Base-by-base conservation (phyloP, 1,284 basidiomycete genomes). In the Ganoderma lucidum region DNA sequence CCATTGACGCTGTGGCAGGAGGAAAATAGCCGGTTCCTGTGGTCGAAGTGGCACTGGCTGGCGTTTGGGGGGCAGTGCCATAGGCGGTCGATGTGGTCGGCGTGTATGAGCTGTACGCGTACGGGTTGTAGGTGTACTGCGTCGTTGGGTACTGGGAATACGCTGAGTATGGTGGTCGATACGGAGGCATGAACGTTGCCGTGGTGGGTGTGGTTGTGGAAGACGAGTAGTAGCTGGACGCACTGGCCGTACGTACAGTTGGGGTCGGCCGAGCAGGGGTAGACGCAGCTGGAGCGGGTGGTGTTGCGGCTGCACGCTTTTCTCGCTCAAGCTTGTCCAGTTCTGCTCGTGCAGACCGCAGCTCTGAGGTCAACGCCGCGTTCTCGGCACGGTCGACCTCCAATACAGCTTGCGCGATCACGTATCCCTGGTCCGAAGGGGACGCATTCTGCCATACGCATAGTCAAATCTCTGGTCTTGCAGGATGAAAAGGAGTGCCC, bases 361-460 rank as follows among this genome's bases (percentile, higher is more conserved):
- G 79, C 71, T 93, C 90, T 19, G 84, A 83, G 65, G 82, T 88
- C 32, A 92, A 76, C 62, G 80, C 75, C 0, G 87, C 81, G 19
- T 86, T 88, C 69, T 92, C 91, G 9, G 84, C 79, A 37, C 91
- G 86, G 71, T 94, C 92, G 0, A 83, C 77, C 67, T 94, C 93
- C 56, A 92, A 74, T 45, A 88, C 81, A 39, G 85, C 84, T 73
- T 92, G 90, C 8, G 88, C 85, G 15, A 93, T 81, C 51, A 86
- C 79, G 73, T 91, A 87, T 19, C 86, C 83, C 78, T 93, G 90
- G 67, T 86, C 86, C 73, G 86, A 86, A 14, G 87, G 88, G 23
- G 86, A 86, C 44, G 83, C 73, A 30, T 86, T 86, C 93, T 94
- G 70, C 35, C 65, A 35, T 73, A 37, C 17, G 19, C 32, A 23